Percentiles rank a stretch among this genome's conserved stretches.
Evolutionary conservation across 2,329 filamentous ascomycete species (phyloP).

Genomic region (Emmonsiellopsis sp.): DNA sequence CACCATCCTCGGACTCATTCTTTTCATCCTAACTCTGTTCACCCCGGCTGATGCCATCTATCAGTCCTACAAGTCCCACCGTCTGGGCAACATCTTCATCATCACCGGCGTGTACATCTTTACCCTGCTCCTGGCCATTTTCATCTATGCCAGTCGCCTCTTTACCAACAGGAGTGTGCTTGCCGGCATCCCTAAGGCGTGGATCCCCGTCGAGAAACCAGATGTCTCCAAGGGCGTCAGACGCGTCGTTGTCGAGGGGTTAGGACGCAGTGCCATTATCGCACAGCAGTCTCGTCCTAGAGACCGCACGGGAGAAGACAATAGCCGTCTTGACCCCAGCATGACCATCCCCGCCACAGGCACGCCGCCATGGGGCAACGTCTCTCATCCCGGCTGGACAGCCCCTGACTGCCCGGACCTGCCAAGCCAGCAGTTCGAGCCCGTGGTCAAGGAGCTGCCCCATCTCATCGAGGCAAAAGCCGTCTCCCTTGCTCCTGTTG

Average conservation of each 20-base stretch:
- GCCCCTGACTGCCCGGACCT: conserved; percentile 67
- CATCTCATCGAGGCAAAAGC: conserved; percentile 89
- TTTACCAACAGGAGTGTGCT: conserved; percentile 77
- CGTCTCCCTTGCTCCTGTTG: conserved; percentile 67
- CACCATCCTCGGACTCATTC: conserved; percentile 63
- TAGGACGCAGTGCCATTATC: conserved; percentile 70
- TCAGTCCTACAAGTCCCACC: conserved; percentile 58
- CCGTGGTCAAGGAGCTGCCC: conserved; percentile 74
- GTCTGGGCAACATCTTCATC: conserved; percentile 74
- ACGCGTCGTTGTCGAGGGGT: conserved; percentile 62
- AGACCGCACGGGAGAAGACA: conserved; percentile 40
- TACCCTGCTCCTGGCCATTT: conserved; percentile 58
- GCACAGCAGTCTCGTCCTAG: conserved; percentile 69
- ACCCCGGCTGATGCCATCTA: conserved; percentile 74
- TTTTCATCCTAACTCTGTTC: conserved; percentile 64
- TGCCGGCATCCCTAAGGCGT: conserved; percentile 73
- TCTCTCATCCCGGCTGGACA: conserved; percentile 83
- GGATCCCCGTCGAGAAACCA: conserved; percentile 76
- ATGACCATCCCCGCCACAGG: conserved; percentile 25
- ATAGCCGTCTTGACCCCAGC: conserved; percentile 8
- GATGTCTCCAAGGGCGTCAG: conserved; percentile 69
- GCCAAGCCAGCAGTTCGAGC: conserved; percentile 71
- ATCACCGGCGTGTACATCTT: conserved; percentile 67
- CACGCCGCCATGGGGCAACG: conserved; percentile 65
- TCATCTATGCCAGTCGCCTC: conserved; percentile 75